Evolutionary conservation across 305 asterid genomes (phyloP).

Genomic region (Fraxinus sp.): DNA sequence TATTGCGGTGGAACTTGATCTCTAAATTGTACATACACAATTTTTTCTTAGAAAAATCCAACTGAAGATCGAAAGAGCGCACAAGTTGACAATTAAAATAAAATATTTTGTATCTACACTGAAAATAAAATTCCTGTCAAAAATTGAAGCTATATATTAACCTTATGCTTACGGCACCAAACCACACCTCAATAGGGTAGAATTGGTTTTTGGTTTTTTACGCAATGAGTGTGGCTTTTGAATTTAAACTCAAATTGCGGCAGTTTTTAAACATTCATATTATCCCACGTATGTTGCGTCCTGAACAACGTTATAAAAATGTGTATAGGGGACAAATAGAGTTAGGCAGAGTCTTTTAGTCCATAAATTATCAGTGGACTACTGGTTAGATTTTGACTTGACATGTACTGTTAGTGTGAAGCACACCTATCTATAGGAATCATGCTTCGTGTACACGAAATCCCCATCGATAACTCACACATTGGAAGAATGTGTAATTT

Average conservation of each 20-base stretch:
- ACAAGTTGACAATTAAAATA: neutral
- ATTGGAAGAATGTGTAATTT: no score
- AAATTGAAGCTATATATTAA: neutral
- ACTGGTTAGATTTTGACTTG: neutral
- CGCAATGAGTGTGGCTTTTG: neutral
- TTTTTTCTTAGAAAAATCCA: neutral
- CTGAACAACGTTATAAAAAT: neutral
- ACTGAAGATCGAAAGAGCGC: neutral
- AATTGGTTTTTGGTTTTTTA: neutral
- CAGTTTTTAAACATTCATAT: neutral
- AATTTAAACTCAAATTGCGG: neutral
- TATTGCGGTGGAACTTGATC: neutral
- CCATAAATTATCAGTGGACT: neutral
- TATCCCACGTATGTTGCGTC: neutral
- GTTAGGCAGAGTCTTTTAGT: slow-evolving; percentile 2
- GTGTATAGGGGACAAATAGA: neutral
- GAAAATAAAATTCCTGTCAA: neutral
- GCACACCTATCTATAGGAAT: neutral
- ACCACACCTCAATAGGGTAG: neutral
- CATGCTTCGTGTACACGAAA: no score
- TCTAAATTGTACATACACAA: neutral
- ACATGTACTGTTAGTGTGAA: neutral
- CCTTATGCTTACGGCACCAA: neutral
- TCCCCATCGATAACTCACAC: no score
- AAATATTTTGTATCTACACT: neutral